Base-by-base conservation (phyloP, 1,284 basidiomycete genomes). In the Chiua sp. region DNA sequence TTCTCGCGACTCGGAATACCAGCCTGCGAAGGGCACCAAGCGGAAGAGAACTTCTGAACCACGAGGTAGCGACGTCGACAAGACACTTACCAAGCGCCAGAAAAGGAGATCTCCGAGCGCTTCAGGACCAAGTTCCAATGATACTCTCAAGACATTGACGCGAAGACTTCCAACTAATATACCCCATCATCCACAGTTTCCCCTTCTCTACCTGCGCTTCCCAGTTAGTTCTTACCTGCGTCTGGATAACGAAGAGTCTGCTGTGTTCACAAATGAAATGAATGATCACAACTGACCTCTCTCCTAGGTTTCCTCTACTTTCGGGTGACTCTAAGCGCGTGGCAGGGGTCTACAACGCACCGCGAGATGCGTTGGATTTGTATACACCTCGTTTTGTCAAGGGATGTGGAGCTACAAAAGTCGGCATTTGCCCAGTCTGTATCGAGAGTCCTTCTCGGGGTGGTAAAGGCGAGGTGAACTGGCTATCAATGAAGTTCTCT, bases 381-480 rank as follows among this genome's bases (percentile, higher is more conserved):
- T 94, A 94, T 68, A 91, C 88, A 0, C 91, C 92, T 8, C 82
- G 92, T 11, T 91, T 90, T 65, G 88, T 91, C 50, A 87, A 84
- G 66, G 92, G 92, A 13, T 80, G 79, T 47, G 90, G 90, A 7
- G 73, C 75, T 0, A 80, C 84, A 15, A 93, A 94, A 75, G 82
- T 87, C 1, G 92, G 92, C 1, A 67, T 93, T 33, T 94, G 92
- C 68, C 91, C 92, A 0, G 83, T 93, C 48, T 94, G 92, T 68
- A 74, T 85, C 48, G 91, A 93, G 73, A 70, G 77, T 35, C 71
- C 70, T 10, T 77, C 76, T 47, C 80, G 90, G 15, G 90, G 91
- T 1, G 91, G 92, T 0, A 82, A 83, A 60, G 84, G 84, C 10
- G 83, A 82, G 66, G 79, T 80, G 42, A 65, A 88, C 35, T 92